These are phyloP conservation scores for Ogataea ramenticola DNA, from an alignment of 805 yeast species.

Conservation along the genomic window DNA sequence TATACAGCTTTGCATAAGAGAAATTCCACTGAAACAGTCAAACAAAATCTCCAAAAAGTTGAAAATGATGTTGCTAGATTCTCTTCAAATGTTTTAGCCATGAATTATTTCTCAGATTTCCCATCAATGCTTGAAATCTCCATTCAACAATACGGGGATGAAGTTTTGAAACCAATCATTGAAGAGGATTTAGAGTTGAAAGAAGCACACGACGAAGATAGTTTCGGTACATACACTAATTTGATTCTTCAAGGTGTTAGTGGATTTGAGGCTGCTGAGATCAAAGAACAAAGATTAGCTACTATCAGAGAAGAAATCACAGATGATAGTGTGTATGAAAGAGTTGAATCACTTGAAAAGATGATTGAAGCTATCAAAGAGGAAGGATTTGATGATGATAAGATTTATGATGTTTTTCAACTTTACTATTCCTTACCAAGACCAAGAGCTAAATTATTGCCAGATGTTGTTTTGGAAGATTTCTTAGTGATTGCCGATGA, in stretches of 20 bases:
- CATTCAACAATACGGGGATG: conserved; percentile 15
- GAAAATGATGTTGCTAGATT: not conserved
- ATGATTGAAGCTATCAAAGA: conserved; percentile 1
- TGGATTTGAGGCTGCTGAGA: conserved; percentile 9
- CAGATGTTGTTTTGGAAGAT: conserved; percentile 13
- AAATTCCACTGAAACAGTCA: not conserved
- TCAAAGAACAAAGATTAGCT: conserved; percentile 7
- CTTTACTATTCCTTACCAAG: conserved; percentile 12
- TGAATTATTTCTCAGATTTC: not conserved
- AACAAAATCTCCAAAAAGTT: not conserved
- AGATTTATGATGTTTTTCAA: not conserved
- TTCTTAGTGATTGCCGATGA: conserved; percentile 11
- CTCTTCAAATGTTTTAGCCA: not conserved
- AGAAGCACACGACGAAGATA: conserved; percentile 8
- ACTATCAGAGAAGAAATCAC: conserved; percentile 5
- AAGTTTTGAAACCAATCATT: conserved; percentile 9
- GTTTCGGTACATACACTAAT: conserved; percentile 12
- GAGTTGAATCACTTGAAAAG: conserved; percentile 5
- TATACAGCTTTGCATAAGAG: not conserved
- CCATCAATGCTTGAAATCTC: not conserved
- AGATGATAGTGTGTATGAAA: conserved; percentile 3
- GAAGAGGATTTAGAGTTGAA: conserved; percentile 9
- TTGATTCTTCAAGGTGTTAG: conserved; percentile 10
- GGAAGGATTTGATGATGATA: not conserved
- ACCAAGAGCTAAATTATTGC: conserved; percentile 13